phyloP scores from a whole-genome alignment of 768 basidiomycete species.

The Thelephora ganbajun region DNA sequence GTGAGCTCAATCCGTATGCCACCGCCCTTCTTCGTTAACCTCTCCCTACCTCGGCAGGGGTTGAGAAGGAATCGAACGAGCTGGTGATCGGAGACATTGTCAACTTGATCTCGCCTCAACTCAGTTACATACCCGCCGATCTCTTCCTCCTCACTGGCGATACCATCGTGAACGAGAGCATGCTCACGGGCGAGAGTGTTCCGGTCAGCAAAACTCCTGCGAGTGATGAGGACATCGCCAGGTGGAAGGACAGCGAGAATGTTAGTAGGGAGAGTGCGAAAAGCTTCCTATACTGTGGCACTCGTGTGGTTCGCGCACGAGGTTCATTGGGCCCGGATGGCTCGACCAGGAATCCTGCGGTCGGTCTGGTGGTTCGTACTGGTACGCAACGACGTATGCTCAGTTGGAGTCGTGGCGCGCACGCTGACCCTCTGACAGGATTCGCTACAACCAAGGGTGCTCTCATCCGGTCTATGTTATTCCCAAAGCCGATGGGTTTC shows the following conservation, averaged over 20 bases:
- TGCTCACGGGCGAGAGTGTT: conserved; percentile 97
- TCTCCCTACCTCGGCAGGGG: conserved; percentile 32
- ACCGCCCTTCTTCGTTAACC: neutral
- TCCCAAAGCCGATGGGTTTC: conserved; percentile 97
- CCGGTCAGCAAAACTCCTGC: conserved; percentile 86
- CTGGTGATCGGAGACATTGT: conserved; percentile 90
- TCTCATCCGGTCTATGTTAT: conserved; percentile 91
- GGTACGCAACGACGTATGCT: conserved; percentile 28
- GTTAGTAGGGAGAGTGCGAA: conserved; percentile 51
- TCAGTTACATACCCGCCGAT: conserved; percentile 76
- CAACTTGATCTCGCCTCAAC: conserved; percentile 66
- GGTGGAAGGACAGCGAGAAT: conserved; percentile 57
- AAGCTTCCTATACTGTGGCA: conserved; percentile 82
- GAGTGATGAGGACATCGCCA: conserved; percentile 61
- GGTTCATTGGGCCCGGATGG: conserved; percentile 41
- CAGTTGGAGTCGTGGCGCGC: neutral
- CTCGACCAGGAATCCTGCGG: conserved; percentile 41
- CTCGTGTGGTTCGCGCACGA: conserved; percentile 78
- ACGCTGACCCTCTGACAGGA: conserved; percentile 26
- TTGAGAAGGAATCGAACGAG: conserved; percentile 52
- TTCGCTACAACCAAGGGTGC: conserved; percentile 98
- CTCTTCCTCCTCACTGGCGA: conserved; percentile 89
- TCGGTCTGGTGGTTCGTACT: conserved; percentile 78
- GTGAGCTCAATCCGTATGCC: conserved; percentile 28
- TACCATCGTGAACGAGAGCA: conserved; percentile 96